phyloP scores from a whole-genome alignment of 108 stramenopile genomes.

The Parietichytrium sp. region DNA sequence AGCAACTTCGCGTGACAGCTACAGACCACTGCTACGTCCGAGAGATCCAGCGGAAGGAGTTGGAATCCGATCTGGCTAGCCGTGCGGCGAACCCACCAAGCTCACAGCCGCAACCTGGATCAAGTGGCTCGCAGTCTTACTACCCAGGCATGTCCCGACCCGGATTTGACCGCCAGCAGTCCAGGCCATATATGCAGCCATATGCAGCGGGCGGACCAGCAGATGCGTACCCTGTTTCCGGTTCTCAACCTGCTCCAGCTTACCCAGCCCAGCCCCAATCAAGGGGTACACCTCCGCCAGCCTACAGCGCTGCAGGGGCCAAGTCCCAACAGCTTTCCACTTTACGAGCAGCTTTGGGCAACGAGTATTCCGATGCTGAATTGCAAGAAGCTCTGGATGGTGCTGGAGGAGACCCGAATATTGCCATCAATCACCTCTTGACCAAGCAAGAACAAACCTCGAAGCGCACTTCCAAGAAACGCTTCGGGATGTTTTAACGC shows the following conservation, averaged over 20 bases:
- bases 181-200: neutral
- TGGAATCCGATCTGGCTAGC: neutral
- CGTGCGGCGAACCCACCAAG: neutral
- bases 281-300: slow-evolving; percentile 1
- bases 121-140: neutral
- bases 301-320: neutral
- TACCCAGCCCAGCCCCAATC: neutral
- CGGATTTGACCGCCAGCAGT: neutral
- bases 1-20: neutral
- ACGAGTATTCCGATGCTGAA: neutral
- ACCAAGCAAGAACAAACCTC: neutral
- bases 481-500: no score
- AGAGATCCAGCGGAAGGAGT: slow-evolving; percentile 31
- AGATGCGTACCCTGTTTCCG: neutral
- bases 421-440: slow-evolving; percentile 20
- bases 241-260: neutral
- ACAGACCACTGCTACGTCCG: slow-evolving; percentile 31
- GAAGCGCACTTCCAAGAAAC: neutral
- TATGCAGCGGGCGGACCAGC: neutral
- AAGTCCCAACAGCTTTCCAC: neutral
- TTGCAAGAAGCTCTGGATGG: neutral
- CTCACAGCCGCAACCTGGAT: neutral
- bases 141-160: slow-evolving; percentile 29
- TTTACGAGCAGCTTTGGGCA: neutral
- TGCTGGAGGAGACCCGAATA: neutral